Base-by-base conservation (phyloP, 2,329 filamentous ascomycete genomes). In the Scedosporium dehoogii region DNA sequence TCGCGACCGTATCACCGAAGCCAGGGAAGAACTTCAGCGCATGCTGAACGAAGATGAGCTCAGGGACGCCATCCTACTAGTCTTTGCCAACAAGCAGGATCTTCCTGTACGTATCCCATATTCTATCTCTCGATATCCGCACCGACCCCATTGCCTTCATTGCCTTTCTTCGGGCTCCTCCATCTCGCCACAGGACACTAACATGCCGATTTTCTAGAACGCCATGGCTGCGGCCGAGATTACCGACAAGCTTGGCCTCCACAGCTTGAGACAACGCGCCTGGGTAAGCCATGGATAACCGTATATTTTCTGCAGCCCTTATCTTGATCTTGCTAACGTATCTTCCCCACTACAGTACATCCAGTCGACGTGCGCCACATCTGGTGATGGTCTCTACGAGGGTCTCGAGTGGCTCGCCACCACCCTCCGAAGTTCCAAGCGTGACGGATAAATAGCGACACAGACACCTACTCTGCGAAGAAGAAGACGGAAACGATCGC, bases 11-110 rank as follows among this genome's bases (percentile, higher is more conserved):
- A 90, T 99, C 73, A 90, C 94, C 70, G 94, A 99, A 84, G 94
- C 94, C 72, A 87, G 91, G 67, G 92, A 96, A 78, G 94, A 99
- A 80, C 84, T 99, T 74, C 91, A 96, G 79, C 89, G 94, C 77
- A 99, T 99, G 87, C 87, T 99, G 77, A 96, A 97, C 81, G 94
- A 99, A 80, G 90, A 96, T 70, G 94, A 99, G 83, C 91, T 99
- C 78, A 90, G 93, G 76, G 94, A 99, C 76, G 94, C 94, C 69
- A 88, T 97, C 71, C 86, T 99, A 71, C 82, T 99, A 73, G 93
- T 99, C 73, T 99, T 99, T 74, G 94, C 94, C 80, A 99, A 99
- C 88, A 99, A 99, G 85, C 94, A 99, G 85, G 94, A 99, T 92
- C 82, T 97, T 78, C 89, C 89, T 71, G 94, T 97, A 83, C 77